Percentiles rank a stretch among this genome's conserved stretches.
Conservation (phyloP, 2,329 filamentous ascomycete species). For the Ophiocordyceps australis region DNA sequence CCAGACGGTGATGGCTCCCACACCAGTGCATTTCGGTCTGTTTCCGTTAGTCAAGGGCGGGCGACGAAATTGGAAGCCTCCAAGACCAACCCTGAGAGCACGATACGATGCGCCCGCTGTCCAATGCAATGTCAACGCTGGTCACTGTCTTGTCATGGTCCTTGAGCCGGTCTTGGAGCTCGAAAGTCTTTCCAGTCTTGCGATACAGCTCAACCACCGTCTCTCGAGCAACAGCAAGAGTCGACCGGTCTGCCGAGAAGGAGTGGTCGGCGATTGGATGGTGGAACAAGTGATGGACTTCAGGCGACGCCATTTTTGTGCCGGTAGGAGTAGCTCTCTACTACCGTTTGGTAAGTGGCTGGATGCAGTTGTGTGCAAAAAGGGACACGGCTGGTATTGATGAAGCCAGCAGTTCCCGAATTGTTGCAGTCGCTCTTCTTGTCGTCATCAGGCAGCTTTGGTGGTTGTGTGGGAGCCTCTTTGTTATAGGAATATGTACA, state of each 20-base stretch:
- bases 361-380: no score
- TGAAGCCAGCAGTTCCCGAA: no score
- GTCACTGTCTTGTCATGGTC: constrained; percentile 97
- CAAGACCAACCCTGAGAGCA: constrained; percentile 98
- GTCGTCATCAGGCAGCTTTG: no score
- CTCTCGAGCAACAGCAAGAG: constrained; percentile 80
- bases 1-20: constrained; percentile 88
- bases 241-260: constrained; percentile 81
- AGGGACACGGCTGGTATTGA: background rate
- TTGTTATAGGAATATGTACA: no score
- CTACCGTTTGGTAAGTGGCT: constrained; percentile 41
- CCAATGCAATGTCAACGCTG: constrained; percentile 84
- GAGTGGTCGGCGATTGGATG: constrained; percentile 93
- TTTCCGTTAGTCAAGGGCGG: no score
- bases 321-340: constrained; percentile 66
- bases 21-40: constrained; percentile 92
- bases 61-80: no score
- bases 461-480: no score
- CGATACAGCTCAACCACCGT: constrained; percentile 79
- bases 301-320: constrained; percentile 58
- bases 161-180: constrained; percentile 79
- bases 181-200: constrained; percentile 54
- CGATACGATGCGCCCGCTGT: constrained; percentile 83
- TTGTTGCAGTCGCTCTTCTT: no score
- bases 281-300: constrained; percentile 95